Evolutionary conservation across 2,329 filamentous ascomycete genomes (phyloP).

Genomic region (Alternaria sp.): DNA sequence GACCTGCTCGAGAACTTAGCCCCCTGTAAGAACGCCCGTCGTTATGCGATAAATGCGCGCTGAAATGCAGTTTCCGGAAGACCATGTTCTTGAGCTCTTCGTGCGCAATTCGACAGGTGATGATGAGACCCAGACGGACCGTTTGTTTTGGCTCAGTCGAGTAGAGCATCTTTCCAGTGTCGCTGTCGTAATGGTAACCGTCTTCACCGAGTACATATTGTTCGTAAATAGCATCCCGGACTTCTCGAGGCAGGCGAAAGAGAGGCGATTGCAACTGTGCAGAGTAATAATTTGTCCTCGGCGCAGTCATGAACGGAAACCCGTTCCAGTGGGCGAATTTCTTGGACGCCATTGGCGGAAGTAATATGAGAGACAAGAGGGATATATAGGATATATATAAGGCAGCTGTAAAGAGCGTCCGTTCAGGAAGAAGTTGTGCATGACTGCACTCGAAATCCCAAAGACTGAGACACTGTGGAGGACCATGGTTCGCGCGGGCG

Average conservation of each 20-base stretch:
- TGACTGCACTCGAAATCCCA: no score
- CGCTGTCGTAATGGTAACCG: background rate
- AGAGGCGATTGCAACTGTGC: background rate
- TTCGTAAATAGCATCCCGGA: background rate
- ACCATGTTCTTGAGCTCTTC: background rate
- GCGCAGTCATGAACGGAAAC: no score
- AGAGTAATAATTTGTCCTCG: background rate
- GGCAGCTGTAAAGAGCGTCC: no score
- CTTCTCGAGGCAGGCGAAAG: background rate
- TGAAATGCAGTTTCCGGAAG: background rate
- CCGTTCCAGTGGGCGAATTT: no score
- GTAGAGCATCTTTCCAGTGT: background rate
- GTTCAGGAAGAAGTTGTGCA: no score
- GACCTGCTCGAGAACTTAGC: rapidly evolving
- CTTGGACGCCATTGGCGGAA: no score
- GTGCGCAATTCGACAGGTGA: background rate
- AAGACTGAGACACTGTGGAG: no score
- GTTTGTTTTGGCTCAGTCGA: background rate
- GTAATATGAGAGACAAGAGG: no score
- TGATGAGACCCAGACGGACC: background rate
- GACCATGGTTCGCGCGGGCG: no score
- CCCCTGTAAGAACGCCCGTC: background rate
- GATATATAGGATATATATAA: no score
- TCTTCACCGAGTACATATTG: rapidly evolving
- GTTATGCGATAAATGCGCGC: rapidly evolving